Percentiles rank a stretch among this genome's conserved stretches.
These are phyloP conservation scores for Akanthomyces dipterigenus DNA, from an alignment of 2,329 filamentous ascomycete species.

Conservation along the genomic window DNA sequence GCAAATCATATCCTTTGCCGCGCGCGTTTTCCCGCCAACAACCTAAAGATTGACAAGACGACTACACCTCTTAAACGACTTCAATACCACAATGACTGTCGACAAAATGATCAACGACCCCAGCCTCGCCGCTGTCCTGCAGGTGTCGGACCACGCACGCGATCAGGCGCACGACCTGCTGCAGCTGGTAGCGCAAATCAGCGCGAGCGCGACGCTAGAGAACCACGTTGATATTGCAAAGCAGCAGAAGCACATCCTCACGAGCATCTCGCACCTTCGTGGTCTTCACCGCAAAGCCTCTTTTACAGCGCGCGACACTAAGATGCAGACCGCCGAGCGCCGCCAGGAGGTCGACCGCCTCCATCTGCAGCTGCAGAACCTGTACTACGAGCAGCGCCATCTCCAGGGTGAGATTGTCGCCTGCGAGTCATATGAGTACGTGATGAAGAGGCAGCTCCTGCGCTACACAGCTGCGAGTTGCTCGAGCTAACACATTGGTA, in stretches of 20 bases:
- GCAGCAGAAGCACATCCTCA: conserved; percentile 73
- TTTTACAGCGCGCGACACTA: conserved; percentile 76
- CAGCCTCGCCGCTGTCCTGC: conserved; percentile 59
- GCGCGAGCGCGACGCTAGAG: conserved; percentile 37
- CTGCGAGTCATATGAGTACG: conserved; percentile 87
- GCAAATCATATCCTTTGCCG: not conserved
- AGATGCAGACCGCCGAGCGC: conserved; percentile 76
- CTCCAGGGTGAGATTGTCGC: conserved; percentile 82
- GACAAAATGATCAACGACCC: conserved; percentile 35
- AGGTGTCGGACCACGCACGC: conserved; percentile 66
- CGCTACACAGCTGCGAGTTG: no score
- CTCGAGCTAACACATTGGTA: conserved; percentile 27
- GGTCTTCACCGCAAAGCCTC: conserved; percentile 77
- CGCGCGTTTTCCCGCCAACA: no score
- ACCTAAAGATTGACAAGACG: not conserved
- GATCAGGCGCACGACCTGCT: conserved; percentile 63
- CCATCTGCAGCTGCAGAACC: conserved; percentile 87
- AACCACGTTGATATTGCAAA: conserved; percentile 57
- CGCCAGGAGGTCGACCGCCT: conserved; percentile 86
- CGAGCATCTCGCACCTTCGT: conserved; percentile 72
- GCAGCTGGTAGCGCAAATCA: conserved; percentile 42
- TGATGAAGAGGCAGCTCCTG: conserved; percentile 16
- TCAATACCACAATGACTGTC: conserved; percentile 26
- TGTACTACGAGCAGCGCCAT: conserved; percentile 94
- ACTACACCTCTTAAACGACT: not conserved